Base-by-base conservation (phyloP, 75 land plant species). In the Gnetum montanum region DNA sequence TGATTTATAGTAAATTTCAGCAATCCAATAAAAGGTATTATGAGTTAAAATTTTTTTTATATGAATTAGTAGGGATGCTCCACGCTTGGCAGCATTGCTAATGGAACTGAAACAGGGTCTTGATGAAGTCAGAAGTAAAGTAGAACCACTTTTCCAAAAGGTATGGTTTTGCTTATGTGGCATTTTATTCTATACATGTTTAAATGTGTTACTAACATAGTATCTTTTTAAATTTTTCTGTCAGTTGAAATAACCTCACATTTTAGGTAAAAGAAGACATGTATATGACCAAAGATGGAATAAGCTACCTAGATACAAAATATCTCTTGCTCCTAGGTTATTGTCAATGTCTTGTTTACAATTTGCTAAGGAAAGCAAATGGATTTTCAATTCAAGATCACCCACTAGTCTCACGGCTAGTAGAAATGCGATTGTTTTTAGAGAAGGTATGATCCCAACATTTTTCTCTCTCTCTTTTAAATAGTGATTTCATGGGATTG, bases 261-360 rank as follows among this genome's bases (percentile, higher is more conserved):
- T 27, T 16, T n/a, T 41, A 94, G 95, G 87, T 94, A 55, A 85
- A 78, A 62, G 76, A 63, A 25, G 60, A 88, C 11, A 36, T 68
- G 31, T 73, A 50, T 55, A 59, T 73, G 19, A 80, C 96, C 2
- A 70, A 61, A 22, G 77, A 94, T 54, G 98, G 95, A 45, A 74
- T 89, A 46, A 85, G 86, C 69, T 94, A 89, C 64, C 78, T 94
- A 15, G 91, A 94, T 29, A 78, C 75, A n/a, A 94, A 94, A 55
- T 74, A 85, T 58, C 70, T 89, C 34, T 70, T 94, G 58, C 83
- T 94, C 11, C 60, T 85, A 10, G 72, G 74, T 57, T 89, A 94
- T 68, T 85, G 87, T 52, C 82, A 82, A 46, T 76, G 77, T 6
- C 64, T 89, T 65, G 88, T 89, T 6, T 94, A 85, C 49, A 85